A percentile compares a stretch with the other conserved stretches of the same genome.
Conservation (phyloP, 1,139 yeast species). For the Pichia sp. region DNA sequence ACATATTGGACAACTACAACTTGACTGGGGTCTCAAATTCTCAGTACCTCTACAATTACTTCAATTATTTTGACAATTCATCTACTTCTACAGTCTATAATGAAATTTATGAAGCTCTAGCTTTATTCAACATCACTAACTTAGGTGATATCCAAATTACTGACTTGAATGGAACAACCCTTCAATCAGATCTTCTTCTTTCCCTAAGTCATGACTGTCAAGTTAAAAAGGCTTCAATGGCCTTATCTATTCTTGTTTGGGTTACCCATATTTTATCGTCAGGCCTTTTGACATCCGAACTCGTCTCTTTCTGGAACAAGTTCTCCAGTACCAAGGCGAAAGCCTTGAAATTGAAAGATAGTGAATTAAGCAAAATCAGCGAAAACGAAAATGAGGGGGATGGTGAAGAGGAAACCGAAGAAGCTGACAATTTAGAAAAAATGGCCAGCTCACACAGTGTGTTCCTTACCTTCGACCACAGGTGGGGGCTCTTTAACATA, state of each 20-base stretch:
- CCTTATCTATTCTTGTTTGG: constrained; percentile 17
- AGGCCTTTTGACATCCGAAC: constrained; percentile 15
- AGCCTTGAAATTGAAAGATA: neutral
- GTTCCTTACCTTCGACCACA: constrained; percentile 3
- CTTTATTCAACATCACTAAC: constrained; percentile 2
- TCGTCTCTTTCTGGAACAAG: constrained; percentile 14
- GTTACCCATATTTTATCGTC: constrained; percentile 17
- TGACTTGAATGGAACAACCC: constrained; percentile 14
- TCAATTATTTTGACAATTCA: constrained; percentile 11
- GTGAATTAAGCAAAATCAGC: neutral
- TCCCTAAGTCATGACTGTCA: constrained; percentile 19
- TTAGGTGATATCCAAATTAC: constrained; percentile 9
- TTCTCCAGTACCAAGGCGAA: constrained; percentile 5
- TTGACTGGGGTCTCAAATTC: constrained; percentile 18
- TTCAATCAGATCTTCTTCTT: constrained; percentile 19
- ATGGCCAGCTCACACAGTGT: neutral
- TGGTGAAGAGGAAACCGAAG: neutral
- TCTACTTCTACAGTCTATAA: neutral
- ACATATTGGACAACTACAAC: constrained; percentile 19
- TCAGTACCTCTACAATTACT: constrained; percentile 14
- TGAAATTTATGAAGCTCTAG: neutral
- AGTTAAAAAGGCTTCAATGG: constrained; percentile 23
- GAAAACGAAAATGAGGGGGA: neutral
- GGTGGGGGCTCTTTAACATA: constrained; percentile 8
- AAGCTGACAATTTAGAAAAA: too few relatives aligned